Base-by-base conservation (phyloP, 305 asterid species). In the Fraxinus ornus region DNA sequence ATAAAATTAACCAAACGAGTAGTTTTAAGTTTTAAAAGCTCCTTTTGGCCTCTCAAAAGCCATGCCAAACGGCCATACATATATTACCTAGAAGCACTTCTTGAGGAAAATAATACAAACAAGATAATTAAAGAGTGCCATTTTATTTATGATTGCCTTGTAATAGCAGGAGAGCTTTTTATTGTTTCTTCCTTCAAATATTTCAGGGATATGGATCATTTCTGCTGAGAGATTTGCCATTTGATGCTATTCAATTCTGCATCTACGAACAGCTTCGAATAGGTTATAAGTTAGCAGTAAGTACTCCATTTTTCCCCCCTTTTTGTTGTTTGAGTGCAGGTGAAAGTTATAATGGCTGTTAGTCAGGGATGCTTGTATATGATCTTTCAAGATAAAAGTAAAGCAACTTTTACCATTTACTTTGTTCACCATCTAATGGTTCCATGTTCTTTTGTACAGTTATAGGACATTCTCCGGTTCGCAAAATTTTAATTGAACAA, bases 241-340 rank as follows among this genome's bases (percentile, higher is more conserved):
- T 95, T 70, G 99, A 95, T 52, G 98, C 99, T 17, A 85, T 95
- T 82, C 99, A 95, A 79, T 95, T 95, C 88, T 95, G 98, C 91
- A 83, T 95, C 86, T 95, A 94, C 37, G 99, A 95, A 88, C 99
- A 95, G 84, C 91, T 95, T 80, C 96, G 98, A 81, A 86, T 94
- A 70, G 99, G 97, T 75, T 95, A 95, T 86, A 95, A 94, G 85
- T 83, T 88, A 83, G 99, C 98, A 22, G 99, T 95, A 91, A 91
- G 91, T 86, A 26, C 77, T 81, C 83, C 72, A 10, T 35, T 10
- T 10, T 2, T 0, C 17, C 17, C n/a, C 39, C 36, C 57, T 57
- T 1, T 76, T 79, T 62, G 44, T 62, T 81, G 44, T 72, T 49
- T 12, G 55, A 44, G n/a, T 44, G n/a, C 55, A 44, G 52, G 52